Evolutionary conservation across 2,329 filamentous ascomycete species (phyloP).

Genomic region (Annulohypoxylon truncatum): DNA sequence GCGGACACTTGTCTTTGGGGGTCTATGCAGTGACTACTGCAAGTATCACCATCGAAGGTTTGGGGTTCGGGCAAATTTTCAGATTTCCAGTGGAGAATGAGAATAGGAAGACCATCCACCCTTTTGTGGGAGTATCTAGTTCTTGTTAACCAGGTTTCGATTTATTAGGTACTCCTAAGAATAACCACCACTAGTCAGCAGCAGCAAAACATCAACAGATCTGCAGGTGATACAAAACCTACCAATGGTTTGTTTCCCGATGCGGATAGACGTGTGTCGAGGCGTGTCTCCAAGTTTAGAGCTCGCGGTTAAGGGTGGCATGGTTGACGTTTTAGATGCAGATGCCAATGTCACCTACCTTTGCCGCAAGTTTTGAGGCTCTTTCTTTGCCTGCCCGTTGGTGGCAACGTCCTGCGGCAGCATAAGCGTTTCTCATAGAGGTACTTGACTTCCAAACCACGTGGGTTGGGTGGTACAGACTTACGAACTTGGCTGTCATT

Average conservation of each 20-base stretch:
- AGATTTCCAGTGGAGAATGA: constrained; percentile 16
- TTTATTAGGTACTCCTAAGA: constrained; percentile 31
- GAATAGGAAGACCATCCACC: neutral
- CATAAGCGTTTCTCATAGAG: constrained; percentile 1
- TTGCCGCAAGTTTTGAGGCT: constrained; percentile 17
- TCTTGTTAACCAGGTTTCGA: constrained; percentile 21
- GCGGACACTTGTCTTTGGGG: constrained; percentile 19
- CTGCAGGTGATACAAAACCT: constrained; percentile 33
- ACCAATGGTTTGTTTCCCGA: constrained; percentile 11
- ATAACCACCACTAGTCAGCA: constrained; percentile 33
- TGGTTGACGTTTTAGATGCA: constrained; percentile 10
- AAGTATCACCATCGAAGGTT: constrained; percentile 15
- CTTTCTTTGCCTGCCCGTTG: neutral
- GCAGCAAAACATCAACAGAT: constrained; percentile 28
- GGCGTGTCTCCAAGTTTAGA: constrained; percentile 5
- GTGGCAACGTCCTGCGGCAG: constrained; percentile 14
- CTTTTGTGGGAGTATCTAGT: constrained; percentile 15
- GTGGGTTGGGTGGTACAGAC: constrained; percentile 20
- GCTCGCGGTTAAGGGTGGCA: constrained; percentile 20
- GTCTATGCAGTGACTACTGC: constrained; percentile 31
- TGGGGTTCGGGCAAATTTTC: constrained; percentile 18
- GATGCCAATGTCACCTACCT: constrained; percentile 6
- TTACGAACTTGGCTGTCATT: neutral
- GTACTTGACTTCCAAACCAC: constrained; percentile 16
- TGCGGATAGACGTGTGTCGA: constrained; percentile 11